Evolutionary conservation across 331 rosid genomes (phyloP), one percentile per base, ranked within the genome.

Genomic region (Malus hybrid): DNA sequence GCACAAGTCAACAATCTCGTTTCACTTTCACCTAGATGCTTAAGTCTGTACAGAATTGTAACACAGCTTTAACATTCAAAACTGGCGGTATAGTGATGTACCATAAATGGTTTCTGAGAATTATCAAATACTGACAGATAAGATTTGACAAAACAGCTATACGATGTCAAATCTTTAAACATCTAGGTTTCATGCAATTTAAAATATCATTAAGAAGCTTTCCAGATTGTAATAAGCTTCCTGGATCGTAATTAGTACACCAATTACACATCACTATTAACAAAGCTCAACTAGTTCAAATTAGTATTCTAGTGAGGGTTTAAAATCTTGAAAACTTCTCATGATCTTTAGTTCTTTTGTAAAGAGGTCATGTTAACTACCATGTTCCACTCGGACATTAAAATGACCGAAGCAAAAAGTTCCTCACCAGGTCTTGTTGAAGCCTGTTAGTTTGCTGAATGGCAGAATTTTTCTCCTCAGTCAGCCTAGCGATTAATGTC

Each of bases 371-470:
- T 11, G 22, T 52, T 52, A 52, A 52, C 57, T 6, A 52, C 57
- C 57, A 52, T 52, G 57, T 52, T 52, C 22, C 27, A 36, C 29
- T 28, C n/a, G 2, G n/a, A 63, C 22, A 44, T 18, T 63, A 10
- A 44, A 33, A 61, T 2, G 6, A 65, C 15, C 20, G 12, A 52
- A 10, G 33, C 0, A 71, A 52, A 78, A 75, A 71, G 42, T 34
- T 52, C 9, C 78, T 77, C 84, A 93, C 98, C 92, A 93, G 72
- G 71, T 93, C 97, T 81, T 90, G 90, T 72, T 79, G 93, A 77
- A 93, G 97, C 85, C 77, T 88, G 76, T 67, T 89, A 72, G 80
- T 87, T 89, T 87, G 97, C 80, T 89, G 90, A 74, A 86, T 14
- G 32, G 79, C 68, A 74, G 85, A 79, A 68, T 71, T 87, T 88